Percentiles rank a stretch among this genome's conserved stretches.
phyloP scores from a whole-genome alignment of 2,329 filamentous ascomycete species.

The Neopestalotiopsis sp. region DNA sequence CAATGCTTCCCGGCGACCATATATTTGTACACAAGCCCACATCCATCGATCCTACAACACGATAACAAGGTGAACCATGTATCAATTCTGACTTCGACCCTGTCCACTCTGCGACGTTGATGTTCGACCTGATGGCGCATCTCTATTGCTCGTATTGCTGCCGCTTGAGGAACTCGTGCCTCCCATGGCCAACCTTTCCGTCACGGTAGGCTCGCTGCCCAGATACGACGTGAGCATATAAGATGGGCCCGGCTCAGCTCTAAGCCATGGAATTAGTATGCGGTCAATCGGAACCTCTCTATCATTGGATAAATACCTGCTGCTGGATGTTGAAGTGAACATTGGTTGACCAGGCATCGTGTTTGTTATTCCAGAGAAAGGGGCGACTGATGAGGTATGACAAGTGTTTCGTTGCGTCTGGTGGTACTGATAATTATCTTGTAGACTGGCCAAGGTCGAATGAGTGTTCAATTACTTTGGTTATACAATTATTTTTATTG shows the following conservation, averaged over 20 bases:
- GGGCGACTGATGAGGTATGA: neutral
- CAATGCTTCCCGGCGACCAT: no score
- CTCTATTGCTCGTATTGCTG: neutral
- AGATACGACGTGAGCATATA: slow-evolving; percentile 10
- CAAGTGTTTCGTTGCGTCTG: neutral
- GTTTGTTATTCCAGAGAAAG: no score
- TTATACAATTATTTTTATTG: neutral
- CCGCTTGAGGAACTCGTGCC: neutral
- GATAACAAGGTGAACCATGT: neutral
- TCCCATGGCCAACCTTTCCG: slow-evolving; percentile 10
- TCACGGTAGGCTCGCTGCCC: neutral
- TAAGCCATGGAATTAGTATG: neutral
- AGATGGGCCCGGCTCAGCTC: neutral
- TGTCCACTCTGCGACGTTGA: neutral
- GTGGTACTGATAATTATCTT: neutral
- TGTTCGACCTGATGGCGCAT: neutral
- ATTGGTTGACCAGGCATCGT: neutral
- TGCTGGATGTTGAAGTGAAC: neutral
- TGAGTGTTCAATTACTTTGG: neutral
- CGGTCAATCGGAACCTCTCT: neutral
- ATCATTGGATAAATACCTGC: neutral
- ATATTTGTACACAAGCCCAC: neutral
- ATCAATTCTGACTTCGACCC: neutral
- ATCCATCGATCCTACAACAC: neutral
- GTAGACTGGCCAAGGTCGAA: neutral